Evolutionary conservation across 306 rosid genomes (phyloP).

Genomic region (Cyamopsis tetragonoloba): DNA sequence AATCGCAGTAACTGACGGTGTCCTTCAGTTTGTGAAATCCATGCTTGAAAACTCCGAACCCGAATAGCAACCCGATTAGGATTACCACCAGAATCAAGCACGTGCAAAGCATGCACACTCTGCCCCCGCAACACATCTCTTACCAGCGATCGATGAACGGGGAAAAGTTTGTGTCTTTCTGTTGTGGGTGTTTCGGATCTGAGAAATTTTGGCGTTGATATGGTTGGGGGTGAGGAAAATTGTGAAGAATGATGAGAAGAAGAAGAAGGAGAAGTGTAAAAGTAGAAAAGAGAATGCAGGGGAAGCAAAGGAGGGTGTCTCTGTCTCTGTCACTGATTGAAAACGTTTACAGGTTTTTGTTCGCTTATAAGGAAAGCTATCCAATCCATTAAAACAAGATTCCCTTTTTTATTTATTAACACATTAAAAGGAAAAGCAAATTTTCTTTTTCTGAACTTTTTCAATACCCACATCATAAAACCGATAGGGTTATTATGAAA

Average conservation of each 20-base stretch:
- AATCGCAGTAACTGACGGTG: slow-evolving; percentile 44
- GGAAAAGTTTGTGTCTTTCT: slow-evolving; percentile 5
- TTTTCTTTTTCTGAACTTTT: not conserved
- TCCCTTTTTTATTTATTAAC: not conserved
- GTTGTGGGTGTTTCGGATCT: slow-evolving; percentile 14
- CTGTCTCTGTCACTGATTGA: slow-evolving; percentile 20
- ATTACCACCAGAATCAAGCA: slow-evolving; percentile 56
- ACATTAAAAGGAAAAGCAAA: not conserved
- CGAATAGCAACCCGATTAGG: slow-evolving; percentile 53
- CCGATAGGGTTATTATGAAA: too few relatives aligned
- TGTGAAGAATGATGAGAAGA: not conserved
- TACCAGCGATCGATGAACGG: not conserved
- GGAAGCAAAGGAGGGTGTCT: not conserved
- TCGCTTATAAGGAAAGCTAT: slow-evolving; percentile 49
- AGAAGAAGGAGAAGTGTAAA: slow-evolving; percentile 12
- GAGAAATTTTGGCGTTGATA: not conserved
- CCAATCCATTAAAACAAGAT: slow-evolving; percentile 4
- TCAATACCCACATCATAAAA: not conserved
- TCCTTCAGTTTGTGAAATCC: slow-evolving; percentile 70
- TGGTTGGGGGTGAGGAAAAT: not conserved
- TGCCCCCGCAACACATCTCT: slow-evolving; percentile 55
- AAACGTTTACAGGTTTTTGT: slow-evolving; percentile 23
- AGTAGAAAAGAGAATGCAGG: not conserved
- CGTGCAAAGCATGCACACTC: slow-evolving; percentile 65
- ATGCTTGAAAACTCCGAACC: slow-evolving; percentile 76